Conservation (phyloP, 345 rosid genomes). For the Microthlaspi erraticum region DNA sequence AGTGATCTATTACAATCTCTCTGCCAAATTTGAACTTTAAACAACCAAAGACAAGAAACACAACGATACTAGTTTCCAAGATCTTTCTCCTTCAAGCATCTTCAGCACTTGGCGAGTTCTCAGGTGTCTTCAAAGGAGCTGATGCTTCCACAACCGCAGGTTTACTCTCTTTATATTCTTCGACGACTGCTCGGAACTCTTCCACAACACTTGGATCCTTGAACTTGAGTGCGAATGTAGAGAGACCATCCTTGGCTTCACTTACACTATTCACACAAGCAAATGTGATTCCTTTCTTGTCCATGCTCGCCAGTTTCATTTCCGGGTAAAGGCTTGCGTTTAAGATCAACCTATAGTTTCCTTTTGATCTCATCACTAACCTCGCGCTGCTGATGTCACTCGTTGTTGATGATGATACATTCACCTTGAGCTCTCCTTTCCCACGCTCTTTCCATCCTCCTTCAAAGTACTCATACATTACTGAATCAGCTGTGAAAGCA, state of each 20-base stretch:
- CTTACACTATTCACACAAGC: slow-evolving; percentile 75
- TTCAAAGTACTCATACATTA: slow-evolving; percentile 73
- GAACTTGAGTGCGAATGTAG: slow-evolving; percentile 86
- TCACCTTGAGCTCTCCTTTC: slow-evolving; percentile 88
- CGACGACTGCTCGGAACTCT: slow-evolving; percentile 62
- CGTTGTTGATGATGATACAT: slow-evolving; percentile 60
- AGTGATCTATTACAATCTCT: slow-evolving; percentile 2
- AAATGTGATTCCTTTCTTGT: slow-evolving; percentile 85
- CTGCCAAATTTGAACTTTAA: slow-evolving; percentile 18
- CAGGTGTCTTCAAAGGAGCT: slow-evolving; percentile 70
- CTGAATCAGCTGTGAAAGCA: slow-evolving; percentile 74
- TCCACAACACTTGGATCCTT: slow-evolving; percentile 68
- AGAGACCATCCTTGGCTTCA: slow-evolving; percentile 64
- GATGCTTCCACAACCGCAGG: slow-evolving; percentile 15
- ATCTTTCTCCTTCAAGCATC: slow-evolving; percentile 43
- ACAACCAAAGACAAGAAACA: slow-evolving; percentile 14
- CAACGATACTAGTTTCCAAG: slow-evolving; percentile 1
- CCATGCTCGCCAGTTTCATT: slow-evolving; percentile 92
- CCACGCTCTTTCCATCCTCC: slow-evolving; percentile 96
- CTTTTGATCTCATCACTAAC: slow-evolving; percentile 83
- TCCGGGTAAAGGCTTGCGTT: slow-evolving; percentile 88
- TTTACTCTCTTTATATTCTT: slow-evolving; percentile 58
- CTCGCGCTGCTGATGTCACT: slow-evolving; percentile 61
- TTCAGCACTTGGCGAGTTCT: slow-evolving; percentile 68
- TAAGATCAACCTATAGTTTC: slow-evolving; percentile 82